phyloP scores from a whole-genome alignment of 2,329 filamentous ascomycete species.

The Pseudogymnoascus sp. region DNA sequence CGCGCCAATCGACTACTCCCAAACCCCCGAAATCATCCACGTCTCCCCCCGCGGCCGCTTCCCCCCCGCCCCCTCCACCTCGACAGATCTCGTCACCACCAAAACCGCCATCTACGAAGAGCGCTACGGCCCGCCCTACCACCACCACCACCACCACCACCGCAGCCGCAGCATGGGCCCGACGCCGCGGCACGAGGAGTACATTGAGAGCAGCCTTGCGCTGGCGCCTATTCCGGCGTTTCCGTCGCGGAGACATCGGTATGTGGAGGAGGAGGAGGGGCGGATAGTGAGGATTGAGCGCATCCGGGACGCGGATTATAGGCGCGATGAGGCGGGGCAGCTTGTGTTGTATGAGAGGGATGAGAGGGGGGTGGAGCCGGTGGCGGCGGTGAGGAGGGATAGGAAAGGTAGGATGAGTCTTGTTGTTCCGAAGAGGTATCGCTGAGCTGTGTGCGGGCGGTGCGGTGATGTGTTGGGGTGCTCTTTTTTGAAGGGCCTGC shows the following conservation, averaged over 20 bases:
- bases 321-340: slow-evolving; percentile 51
- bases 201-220: slow-evolving; percentile 33
- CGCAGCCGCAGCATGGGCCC: not conserved
- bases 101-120: slow-evolving; percentile 28
- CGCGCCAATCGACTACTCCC: slow-evolving; percentile 5
- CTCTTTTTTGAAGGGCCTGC: slow-evolving; percentile 15
- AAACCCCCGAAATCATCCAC: not conserved
- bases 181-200: not conserved
- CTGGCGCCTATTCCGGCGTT: slow-evolving; percentile 25
- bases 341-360: slow-evolving; percentile 50
- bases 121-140: slow-evolving; percentile 20
- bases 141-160: slow-evolving; percentile 26
- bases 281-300: slow-evolving; percentile 69
- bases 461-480: slow-evolving; percentile 22
- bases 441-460: slow-evolving; percentile 33
- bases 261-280: slow-evolving; percentile 16
- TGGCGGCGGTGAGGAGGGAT: slow-evolving; percentile 52
- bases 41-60: not conserved
- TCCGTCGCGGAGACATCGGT: too few relatives aligned
- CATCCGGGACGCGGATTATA: slow-evolving; percentile 59
- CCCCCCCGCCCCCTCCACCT: slow-evolving; percentile 25
- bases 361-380: slow-evolving; percentile 47
- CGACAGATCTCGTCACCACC: slow-evolving; percentile 36
- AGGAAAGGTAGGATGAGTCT: slow-evolving; percentile 93
- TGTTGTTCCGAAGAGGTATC: slow-evolving; percentile 63